These are phyloP conservation scores for Diaporthe citrichinensis DNA, from an alignment of 2,329 filamentous ascomycete genomes.

Conservation along the genomic window DNA sequence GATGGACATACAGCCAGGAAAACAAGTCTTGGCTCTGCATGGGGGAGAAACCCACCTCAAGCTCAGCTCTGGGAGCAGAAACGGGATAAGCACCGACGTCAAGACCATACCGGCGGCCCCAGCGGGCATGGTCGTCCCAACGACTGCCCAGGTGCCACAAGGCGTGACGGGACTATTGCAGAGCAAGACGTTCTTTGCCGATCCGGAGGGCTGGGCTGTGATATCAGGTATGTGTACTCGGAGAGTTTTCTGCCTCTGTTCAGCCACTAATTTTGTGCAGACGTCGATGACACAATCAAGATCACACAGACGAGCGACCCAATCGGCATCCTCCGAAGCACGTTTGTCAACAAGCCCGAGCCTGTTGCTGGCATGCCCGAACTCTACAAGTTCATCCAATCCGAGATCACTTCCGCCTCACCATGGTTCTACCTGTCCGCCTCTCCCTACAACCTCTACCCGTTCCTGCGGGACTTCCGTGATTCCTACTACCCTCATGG, in stretches of 20 bases:
- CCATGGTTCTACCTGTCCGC: constrained; percentile 95
- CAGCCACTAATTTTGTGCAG: constrained; percentile 55
- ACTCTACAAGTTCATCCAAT: constrained; percentile 78
- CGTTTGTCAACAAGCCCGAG: constrained; percentile 82
- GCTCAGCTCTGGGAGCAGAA: constrained; percentile 78
- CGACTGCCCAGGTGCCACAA: constrained; percentile 64
- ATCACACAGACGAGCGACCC: constrained; percentile 86
- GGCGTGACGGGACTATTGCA: constrained; percentile 69
- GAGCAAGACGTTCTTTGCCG: constrained; percentile 81
- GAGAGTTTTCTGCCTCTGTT: not conserved
- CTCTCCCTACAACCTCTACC: constrained; percentile 94
- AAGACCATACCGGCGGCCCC: constrained; percentile 64
- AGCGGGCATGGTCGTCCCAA: constrained; percentile 62
- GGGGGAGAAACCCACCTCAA: constrained; percentile 59
- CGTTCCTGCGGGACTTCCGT: constrained; percentile 84
- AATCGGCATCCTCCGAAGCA: constrained; percentile 84
- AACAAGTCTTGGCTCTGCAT: constrained; percentile 76
- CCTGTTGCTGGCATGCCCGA: constrained; percentile 87
- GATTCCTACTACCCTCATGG: constrained; percentile 80
- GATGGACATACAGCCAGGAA: constrained; percentile 79
- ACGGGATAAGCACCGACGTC: constrained; percentile 79
- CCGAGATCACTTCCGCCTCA: constrained; percentile 67
- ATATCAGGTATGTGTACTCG: constrained; percentile 73
- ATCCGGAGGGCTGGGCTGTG: constrained; percentile 84
- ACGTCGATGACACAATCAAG: constrained; percentile 97